Evolutionary conservation across 306 rosid genomes (phyloP).

Genomic region (Inga oerstediana): DNA sequence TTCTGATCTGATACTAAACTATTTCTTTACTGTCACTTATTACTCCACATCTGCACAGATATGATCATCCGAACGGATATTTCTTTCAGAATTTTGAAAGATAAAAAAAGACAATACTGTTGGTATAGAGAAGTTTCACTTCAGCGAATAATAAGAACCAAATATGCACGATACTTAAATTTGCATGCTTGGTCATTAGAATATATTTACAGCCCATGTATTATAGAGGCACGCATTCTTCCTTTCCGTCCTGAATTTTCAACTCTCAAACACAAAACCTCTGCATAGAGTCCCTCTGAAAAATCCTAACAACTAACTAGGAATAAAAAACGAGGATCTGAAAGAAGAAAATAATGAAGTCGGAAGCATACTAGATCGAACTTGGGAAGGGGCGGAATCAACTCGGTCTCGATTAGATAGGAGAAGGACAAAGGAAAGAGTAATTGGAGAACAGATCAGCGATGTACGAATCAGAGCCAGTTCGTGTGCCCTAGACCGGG

Average conservation of each 20-base stretch:
- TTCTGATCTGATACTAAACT: constrained; percentile 1
- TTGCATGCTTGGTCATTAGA: background rate
- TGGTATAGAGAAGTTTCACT: background rate
- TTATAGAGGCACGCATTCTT: background rate
- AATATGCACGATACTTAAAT: background rate
- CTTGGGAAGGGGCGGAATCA: constrained; percentile 21
- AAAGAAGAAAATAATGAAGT: constrained; percentile 21
- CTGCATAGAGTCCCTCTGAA: background rate
- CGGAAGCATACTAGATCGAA: constrained; percentile 15
- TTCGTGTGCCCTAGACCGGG: constrained; percentile 36
- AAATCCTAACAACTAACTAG: constrained; percentile 22
- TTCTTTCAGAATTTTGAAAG: background rate
- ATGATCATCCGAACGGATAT: background rate
- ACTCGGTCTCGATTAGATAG: background rate
- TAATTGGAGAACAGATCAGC: constrained; percentile 42
- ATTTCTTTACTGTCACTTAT: background rate
- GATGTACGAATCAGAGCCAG: constrained; percentile 35
- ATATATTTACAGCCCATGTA: background rate
- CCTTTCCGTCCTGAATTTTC: background rate
- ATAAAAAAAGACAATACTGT: background rate
- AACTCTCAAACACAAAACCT: constrained; percentile 5
- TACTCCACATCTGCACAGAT: background rate
- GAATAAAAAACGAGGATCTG: constrained; percentile 11
- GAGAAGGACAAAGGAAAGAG: background rate
- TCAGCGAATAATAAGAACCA: background rate